Percentiles rank a stretch among this genome's conserved stretches.
Conservation (phyloP, 176 grass and related monocot genomes). For the Saccharum spontaneum region DNA sequence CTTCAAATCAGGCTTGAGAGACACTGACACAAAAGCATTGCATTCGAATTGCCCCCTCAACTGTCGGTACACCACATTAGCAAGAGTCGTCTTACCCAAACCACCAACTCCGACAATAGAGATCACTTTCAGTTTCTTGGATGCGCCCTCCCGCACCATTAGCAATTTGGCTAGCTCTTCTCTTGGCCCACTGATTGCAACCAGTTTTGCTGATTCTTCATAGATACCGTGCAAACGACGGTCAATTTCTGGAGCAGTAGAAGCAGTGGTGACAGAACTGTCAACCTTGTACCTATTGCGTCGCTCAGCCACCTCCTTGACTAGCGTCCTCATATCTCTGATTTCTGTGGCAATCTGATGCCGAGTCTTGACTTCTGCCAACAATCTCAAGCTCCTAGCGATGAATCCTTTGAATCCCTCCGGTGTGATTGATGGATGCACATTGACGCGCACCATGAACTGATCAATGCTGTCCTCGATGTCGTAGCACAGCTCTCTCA, state of each 20-base stretch:
- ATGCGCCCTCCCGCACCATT: not conserved
- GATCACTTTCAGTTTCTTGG: slow-evolving; percentile 9
- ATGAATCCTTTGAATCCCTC: not conserved
- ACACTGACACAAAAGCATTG: slow-evolving; percentile 20
- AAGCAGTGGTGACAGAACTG: not conserved
- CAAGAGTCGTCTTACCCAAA: slow-evolving; percentile 37
- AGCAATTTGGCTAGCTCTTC: not conserved
- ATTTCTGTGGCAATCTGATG: not conserved
- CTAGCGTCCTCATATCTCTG: not conserved
- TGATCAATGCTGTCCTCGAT: slow-evolving; percentile 12
- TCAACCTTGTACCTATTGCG: slow-evolving; percentile 14
- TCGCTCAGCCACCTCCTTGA: slow-evolving; percentile 1
- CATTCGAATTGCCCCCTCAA: not conserved
- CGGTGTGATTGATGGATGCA: not conserved
- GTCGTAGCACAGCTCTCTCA: slow-evolving; percentile 3
- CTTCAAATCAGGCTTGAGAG: slow-evolving; percentile 26
- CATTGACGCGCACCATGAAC: not conserved
- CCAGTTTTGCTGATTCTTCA: not conserved
- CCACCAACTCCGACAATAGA: slow-evolving; percentile 28
- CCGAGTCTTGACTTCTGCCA: not conserved
- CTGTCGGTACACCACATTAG: slow-evolving; percentile 13
- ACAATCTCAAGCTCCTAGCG: not conserved
- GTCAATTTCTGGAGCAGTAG: not conserved
- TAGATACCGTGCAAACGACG: slow-evolving; percentile 28
- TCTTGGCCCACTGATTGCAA: slow-evolving; percentile 2